Percentiles rank a stretch among this genome's conserved stretches.
Conservation (phyloP, 148 eudicot species). For the Rheum nobile region DNA sequence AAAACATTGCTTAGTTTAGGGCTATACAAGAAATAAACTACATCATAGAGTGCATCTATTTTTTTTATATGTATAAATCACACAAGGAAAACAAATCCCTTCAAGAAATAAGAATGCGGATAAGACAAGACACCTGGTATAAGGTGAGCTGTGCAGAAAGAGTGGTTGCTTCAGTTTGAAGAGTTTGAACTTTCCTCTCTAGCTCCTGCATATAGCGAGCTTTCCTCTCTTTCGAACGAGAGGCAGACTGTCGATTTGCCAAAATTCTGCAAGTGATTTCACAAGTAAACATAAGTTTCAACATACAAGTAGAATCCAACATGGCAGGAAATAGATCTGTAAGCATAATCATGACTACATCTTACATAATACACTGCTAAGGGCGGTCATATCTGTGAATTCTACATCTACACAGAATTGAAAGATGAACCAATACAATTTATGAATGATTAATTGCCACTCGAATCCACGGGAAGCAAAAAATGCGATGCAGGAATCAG, state of each 20-base stretch:
- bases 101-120: background rate
- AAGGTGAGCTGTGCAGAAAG: constrained; percentile 49
- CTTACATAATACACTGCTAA: background rate
- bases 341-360: background rate
- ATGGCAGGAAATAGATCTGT: background rate
- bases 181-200: constrained; percentile 40
- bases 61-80: background rate
- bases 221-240: constrained; percentile 60
- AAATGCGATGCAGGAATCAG: background rate
- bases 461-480: background rate
- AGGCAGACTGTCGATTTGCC: constrained; percentile 55
- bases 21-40: background rate
- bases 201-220: constrained; percentile 49
- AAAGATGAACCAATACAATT: background rate
- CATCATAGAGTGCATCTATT: background rate
- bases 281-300: background rate
- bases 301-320: background rate
- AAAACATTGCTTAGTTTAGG: background rate
- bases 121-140: constrained; percentile 28
- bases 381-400: background rate
- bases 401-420: background rate
- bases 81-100: background rate
- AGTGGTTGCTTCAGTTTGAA: constrained; percentile 46
- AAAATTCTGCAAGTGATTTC: constrained; percentile 30
- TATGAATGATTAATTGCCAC: background rate